These are phyloP conservation scores for Aspergillus egyptiacus DNA, from an alignment of 495 filamentous ascomycete species.

Conservation along the genomic window DNA sequence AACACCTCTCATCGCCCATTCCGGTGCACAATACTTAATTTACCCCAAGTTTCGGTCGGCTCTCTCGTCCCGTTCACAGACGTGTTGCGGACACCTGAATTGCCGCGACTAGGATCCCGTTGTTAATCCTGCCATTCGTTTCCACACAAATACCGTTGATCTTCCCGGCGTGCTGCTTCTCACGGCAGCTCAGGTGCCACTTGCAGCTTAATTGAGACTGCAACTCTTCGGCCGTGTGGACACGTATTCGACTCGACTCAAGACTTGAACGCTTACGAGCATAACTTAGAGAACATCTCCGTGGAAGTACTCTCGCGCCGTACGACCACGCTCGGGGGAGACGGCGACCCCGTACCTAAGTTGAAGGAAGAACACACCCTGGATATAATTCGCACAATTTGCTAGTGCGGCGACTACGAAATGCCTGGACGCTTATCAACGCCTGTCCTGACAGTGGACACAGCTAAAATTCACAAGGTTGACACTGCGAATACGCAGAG, in stretches of 20 bases:
- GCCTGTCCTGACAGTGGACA: slow-evolving; percentile 75
- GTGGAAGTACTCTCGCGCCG: slow-evolving; percentile 35
- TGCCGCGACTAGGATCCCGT: not conserved
- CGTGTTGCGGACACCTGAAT: slow-evolving; percentile 1
- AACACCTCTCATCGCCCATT: slow-evolving; percentile 4
- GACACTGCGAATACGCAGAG: slow-evolving; percentile 89
- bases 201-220: slow-evolving; percentile 19
- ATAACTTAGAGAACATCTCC: slow-evolving; percentile 20
- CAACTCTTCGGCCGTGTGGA: slow-evolving; percentile 10
- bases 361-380: slow-evolving; percentile 2
- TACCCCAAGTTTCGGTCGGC: slow-evolving; percentile 12
- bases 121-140: not conserved
- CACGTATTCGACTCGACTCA: slow-evolving; percentile 16
- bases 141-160: not conserved
- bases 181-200: slow-evolving; percentile 19
- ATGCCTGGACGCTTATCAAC: slow-evolving; percentile 62
- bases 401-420: slow-evolving; percentile 23
- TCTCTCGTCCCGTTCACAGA: slow-evolving; percentile 6
- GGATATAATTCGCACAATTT: slow-evolving; percentile 9
- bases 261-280: slow-evolving; percentile 1
- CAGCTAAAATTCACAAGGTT: slow-evolving; percentile 84
- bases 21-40: not conserved
- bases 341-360: slow-evolving; percentile 45
- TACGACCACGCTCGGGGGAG: slow-evolving; percentile 48
- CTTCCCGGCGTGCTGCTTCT: slow-evolving; percentile 9